These are phyloP conservation scores for Fusarium irregulare DNA, from an alignment of 2,329 filamentous ascomycete species.

Conservation along the genomic window DNA sequence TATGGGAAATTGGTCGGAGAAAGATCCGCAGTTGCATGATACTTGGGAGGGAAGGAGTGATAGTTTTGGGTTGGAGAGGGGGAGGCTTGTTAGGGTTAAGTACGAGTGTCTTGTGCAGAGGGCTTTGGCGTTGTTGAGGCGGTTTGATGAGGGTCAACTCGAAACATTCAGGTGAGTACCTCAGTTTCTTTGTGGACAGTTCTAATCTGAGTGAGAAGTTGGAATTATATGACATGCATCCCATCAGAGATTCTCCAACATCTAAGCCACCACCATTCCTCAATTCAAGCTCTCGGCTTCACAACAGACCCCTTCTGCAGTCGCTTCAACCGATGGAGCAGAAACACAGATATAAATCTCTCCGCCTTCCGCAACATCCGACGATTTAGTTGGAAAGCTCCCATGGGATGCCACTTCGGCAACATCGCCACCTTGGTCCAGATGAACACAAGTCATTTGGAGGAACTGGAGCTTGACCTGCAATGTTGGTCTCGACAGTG, in stretches of 20 bases:
- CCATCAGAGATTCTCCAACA: background rate
- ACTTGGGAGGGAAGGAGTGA: background rate
- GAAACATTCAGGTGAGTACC: background rate
- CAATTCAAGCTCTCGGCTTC: background rate
- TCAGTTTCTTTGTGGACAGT: too few relatives aligned
- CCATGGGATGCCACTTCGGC: background rate
- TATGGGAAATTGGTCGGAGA: background rate
- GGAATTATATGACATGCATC: background rate
- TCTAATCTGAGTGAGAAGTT: too few relatives aligned
- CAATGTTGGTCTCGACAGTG: background rate
- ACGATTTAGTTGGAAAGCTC: background rate
- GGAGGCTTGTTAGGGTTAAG: background rate
- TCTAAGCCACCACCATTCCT: background rate
- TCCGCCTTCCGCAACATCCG: background rate
- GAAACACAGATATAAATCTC: background rate
- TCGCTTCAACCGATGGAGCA: conserved; percentile 4
- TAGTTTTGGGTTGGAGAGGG: background rate
- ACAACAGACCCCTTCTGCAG: conserved; percentile 7
- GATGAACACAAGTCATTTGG: fast-evolving
- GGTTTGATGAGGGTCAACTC: background rate
- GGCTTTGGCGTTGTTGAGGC: background rate
- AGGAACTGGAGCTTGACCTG: background rate
- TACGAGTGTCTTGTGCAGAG: conserved; percentile 15
- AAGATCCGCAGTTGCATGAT: background rate
- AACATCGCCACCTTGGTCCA: background rate